phyloP scores from a whole-genome alignment of 192 early-diverging fungal genomes.

The Linnemannia exigua region DNA sequence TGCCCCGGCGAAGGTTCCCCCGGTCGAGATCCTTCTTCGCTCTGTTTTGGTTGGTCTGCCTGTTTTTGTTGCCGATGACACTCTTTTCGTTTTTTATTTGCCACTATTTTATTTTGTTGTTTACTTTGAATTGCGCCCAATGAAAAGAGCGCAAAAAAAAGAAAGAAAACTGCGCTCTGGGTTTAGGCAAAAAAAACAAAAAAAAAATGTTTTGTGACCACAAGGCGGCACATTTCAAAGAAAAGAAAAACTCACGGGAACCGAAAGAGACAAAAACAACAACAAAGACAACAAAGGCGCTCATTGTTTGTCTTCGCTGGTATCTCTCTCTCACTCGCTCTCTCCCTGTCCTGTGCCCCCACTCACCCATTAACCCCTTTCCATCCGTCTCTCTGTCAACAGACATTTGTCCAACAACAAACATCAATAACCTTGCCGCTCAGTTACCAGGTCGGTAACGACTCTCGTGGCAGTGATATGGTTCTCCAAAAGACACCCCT shows the following conservation, averaged over 20 bases:
- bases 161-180: conserved; percentile 20
- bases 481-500: background rate
- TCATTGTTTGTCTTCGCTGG: background rate
- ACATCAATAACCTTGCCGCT: background rate
- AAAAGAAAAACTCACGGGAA: conserved; percentile 49
- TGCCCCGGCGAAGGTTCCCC: background rate
- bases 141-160: conserved; percentile 31
- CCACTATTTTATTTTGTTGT: conserved; percentile 3
- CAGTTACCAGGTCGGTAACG: conserved; percentile 7
- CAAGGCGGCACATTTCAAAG: conserved; percentile 15
- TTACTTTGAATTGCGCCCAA: conserved; percentile 42
- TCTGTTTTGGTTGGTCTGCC: background rate
- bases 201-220: conserved; percentile 39
- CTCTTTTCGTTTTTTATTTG: conserved; percentile 13
- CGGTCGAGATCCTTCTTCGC: conserved; percentile 2
- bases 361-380: background rate
- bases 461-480: background rate
- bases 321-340: background rate
- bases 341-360: background rate
- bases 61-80: conserved; percentile 4
- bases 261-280: conserved; percentile 5
- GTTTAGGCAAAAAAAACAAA: conserved; percentile 27
- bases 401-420: conserved; percentile 2
- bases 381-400: background rate
- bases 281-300: background rate